Conservation (phyloP, 306 rosid species). For the Castanopsis chinensis region DNA sequence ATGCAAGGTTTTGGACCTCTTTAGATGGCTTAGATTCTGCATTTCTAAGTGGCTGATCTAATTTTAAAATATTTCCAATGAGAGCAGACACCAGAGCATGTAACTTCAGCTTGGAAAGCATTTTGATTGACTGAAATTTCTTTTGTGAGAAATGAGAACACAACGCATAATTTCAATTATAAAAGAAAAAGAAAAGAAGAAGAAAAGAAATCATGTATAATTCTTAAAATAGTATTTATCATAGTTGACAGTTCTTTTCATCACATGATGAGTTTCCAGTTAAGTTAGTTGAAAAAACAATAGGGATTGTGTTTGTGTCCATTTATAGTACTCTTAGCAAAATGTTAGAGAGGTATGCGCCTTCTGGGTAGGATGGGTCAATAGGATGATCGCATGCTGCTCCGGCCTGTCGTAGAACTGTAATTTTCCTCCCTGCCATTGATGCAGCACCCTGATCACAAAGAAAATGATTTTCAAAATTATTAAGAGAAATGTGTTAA, state of each 20-base stretch:
- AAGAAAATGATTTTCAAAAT: not conserved
- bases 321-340: constrained; percentile 62
- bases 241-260: not conserved
- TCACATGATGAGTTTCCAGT: not conserved
- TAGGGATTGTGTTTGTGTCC: not conserved
- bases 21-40: not conserved
- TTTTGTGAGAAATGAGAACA: not conserved
- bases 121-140: not conserved
- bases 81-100: no score
- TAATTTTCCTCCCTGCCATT: constrained; percentile 64
- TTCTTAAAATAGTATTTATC: constrained; percentile 7
- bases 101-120: not conserved
- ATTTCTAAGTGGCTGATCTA: not conserved
- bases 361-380: constrained; percentile 89
- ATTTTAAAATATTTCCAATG: no score
- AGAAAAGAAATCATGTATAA: constrained; percentile 16
- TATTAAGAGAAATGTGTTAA: not conserved
- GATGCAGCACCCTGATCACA: constrained; percentile 68
- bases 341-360: constrained; percentile 69
- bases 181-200: no score
- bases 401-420: constrained; percentile 65
- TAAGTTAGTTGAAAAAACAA: not conserved
- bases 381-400: constrained; percentile 83
- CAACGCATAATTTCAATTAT: not conserved
- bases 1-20: not conserved